A percentile compares a stretch with the other conserved stretches of the same genome.
These are phyloP conservation scores for Trichoderma koningii DNA, from an alignment of 2,329 filamentous ascomycete species.

Conservation along the genomic window DNA sequence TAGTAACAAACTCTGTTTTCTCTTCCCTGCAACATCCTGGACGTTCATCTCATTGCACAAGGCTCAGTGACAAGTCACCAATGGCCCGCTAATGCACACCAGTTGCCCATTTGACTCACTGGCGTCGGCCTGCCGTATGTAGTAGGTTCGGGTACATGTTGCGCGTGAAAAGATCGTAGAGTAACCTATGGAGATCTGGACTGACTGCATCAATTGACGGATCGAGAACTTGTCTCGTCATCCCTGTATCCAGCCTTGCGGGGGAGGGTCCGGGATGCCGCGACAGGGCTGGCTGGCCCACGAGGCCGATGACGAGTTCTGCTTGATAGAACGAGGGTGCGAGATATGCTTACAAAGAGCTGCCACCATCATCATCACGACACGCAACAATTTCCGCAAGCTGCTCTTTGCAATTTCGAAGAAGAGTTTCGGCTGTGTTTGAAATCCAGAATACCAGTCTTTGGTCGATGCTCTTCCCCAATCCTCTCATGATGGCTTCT, in stretches of 20 bases:
- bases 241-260: conserved; percentile 16
- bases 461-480: too few relatives aligned
- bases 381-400: not conserved
- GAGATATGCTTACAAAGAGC: not conserved
- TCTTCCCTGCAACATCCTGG: not conserved
- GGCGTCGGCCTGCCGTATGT: conserved; percentile 1
- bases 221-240: too few relatives aligned
- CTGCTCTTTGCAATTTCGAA: too few relatives aligned
- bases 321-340: not conserved
- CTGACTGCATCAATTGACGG: too few relatives aligned
- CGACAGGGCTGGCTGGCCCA: not conserved
- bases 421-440: too few relatives aligned
- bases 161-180: not conserved
- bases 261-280: not conserved
- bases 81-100: not conserved
- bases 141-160: conserved; percentile 4
- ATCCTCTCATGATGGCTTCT: not conserved
- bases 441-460: too few relatives aligned
- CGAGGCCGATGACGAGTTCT: conserved; percentile 5
- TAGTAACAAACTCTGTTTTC: not conserved
- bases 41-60: not conserved
- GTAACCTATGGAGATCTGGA: too few relatives aligned
- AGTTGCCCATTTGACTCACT: conserved; percentile 16
- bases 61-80: conserved; percentile 10
- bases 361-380: not conserved